Percentiles rank a stretch among this genome's conserved stretches.
Conservation (phyloP, 164 flowering plant genomes). For the Cinnamomum micranthum region DNA sequence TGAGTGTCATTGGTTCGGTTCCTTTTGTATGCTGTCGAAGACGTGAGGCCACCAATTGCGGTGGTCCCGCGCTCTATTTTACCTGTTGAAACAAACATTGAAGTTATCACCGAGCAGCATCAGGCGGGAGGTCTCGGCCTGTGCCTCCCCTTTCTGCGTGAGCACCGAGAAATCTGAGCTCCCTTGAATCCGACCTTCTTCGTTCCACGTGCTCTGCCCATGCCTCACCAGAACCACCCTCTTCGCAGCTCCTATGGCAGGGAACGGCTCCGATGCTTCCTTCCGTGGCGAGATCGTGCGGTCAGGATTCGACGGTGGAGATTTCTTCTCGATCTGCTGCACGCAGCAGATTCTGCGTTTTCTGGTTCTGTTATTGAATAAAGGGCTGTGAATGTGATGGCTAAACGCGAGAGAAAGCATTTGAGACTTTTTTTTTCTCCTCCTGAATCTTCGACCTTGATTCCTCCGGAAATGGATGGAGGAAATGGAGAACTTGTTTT, state of each 20-base stretch:
- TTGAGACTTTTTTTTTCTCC: background rate
- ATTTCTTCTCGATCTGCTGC: slow-evolving; percentile 7
- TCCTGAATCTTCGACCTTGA: background rate
- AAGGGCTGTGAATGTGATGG: background rate
- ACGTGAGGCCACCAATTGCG: background rate
- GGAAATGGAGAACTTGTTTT: background rate
- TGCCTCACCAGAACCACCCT: slow-evolving; percentile 91
- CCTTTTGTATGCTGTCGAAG: no score
- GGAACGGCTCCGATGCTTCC: slow-evolving; percentile 31
- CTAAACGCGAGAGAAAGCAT: background rate
- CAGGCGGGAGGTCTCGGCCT: slow-evolving; percentile 87
- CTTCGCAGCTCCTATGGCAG: slow-evolving; percentile 53
- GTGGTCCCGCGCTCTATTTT: background rate
- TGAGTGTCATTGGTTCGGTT: no score
- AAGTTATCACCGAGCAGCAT: slow-evolving; percentile 78
- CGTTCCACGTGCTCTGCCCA: slow-evolving; percentile 99
- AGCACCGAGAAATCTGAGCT: slow-evolving; percentile 88
- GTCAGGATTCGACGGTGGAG: background rate
- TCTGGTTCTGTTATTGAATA: background rate
- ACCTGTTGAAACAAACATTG: slow-evolving; percentile 82
- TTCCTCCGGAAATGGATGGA: background rate
- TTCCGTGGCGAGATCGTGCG: slow-evolving; percentile 13
- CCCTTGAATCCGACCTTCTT: slow-evolving; percentile 92
- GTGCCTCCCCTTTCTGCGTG: slow-evolving; percentile 81
- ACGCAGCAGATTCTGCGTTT: background rate